These are phyloP conservation scores for Mucor circinelloides DNA, from an alignment of 371 early-diverging fungal genomes.

Conservation along the genomic window DNA sequence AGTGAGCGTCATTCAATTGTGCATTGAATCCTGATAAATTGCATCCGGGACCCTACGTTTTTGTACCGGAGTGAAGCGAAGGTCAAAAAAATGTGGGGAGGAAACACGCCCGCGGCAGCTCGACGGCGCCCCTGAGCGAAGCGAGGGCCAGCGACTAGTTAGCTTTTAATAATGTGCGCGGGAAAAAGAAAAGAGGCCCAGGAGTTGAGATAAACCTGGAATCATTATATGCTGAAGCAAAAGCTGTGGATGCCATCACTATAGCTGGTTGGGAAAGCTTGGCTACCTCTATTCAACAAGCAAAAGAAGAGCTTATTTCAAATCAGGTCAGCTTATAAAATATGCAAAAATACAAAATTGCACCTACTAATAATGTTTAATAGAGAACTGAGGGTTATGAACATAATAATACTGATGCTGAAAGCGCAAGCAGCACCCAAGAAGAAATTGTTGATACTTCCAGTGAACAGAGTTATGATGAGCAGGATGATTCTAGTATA, in stretches of 20 bases:
- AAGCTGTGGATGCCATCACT: neutral
- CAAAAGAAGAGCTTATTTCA: too few relatives aligned
- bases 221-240: neutral
- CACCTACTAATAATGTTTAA: slow-evolving; percentile 14
- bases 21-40: too few relatives aligned
- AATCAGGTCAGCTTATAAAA: slow-evolving; percentile 11
- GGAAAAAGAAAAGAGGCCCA: slow-evolving; percentile 16
- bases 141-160: too few relatives aligned
- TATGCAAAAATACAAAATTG: slow-evolving; percentile 17
- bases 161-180: slow-evolving; percentile 1
- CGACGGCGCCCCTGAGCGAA: too few relatives aligned
- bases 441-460: slow-evolving; percentile 9
- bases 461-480: slow-evolving; percentile 4
- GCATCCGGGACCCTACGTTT: too few relatives aligned
- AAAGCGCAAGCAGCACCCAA: slow-evolving; percentile 15
- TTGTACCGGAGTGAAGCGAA: too few relatives aligned
- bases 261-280: neutral
- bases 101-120: too few relatives aligned
- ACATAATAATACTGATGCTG: slow-evolving; percentile 2
- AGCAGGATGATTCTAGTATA: slow-evolving; percentile 9
- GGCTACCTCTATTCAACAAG: neutral
- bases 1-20: too few relatives aligned
- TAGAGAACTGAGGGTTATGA: neutral
- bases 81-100: too few relatives aligned
- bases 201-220: neutral